Evolutionary conservation across 768 basidiomycete genomes (phyloP), one percentile per base, ranked within the genome.

Genomic region (Gautieria morchelliformis): DNA sequence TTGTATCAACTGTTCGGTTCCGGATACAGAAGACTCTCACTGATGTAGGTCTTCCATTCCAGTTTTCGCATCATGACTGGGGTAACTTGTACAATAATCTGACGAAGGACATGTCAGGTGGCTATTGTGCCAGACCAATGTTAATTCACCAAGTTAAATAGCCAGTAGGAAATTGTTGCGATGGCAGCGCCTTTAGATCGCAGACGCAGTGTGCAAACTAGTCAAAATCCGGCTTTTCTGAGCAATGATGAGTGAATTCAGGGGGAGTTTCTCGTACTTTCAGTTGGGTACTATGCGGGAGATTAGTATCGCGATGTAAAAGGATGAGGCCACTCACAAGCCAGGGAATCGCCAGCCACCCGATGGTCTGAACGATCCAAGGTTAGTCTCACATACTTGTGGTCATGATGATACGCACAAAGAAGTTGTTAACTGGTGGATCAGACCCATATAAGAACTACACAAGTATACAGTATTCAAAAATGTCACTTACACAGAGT

Each of bases 21-120:
- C 32, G 3, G 3, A 32, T n/a, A 48, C 17, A 9, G 19, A 22
- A 7, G 4, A 15, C 8, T 48, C 73, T 7, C 50, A 76, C 75
- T 79, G 41, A 83, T 83, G 64, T 83, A 83, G 14, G 82, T 83
- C 32, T 74, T 65, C 80, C 80, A 82, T 33, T 72, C 73, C 41
- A 83, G 82, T 56, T 78, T 75, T 59, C 75, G 74, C 63, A 83
- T 56, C 1, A 44, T 44, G 20, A 56, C 33, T 4, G 55, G 55
- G n/a, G 55, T 56, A 33, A 56, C 48, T 24, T 56, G 55, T 14
- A 56, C 42, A 47, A 56, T 48, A 3, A 47, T 20, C 46, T 47
- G 27, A 27, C 5, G 5, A 27, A 27, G 27, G 27, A 30, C 20
- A 19, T 20, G 40, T 41, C 40, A n/a, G 14, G 3, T 14, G 40